Conservation (phyloP, 768 basidiomycete species). For the Filobasidium wieringae region DNA sequence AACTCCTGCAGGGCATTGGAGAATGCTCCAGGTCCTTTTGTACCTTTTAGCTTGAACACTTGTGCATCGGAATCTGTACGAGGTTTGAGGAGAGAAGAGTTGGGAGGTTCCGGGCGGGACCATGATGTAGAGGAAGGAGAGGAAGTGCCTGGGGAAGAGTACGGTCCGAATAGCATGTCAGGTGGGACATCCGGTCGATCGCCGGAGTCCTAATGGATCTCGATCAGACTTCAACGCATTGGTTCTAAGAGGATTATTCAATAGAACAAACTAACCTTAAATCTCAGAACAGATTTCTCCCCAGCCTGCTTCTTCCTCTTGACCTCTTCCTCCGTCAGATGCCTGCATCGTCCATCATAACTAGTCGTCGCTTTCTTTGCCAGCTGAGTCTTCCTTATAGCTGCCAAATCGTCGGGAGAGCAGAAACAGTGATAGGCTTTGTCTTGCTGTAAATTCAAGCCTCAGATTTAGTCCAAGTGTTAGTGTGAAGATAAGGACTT, state of each 20-base stretch:
- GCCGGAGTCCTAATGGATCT: not conserved
- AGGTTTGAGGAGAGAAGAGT: not conserved
- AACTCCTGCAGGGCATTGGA: slow-evolving; percentile 29
- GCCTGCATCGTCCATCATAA: slow-evolving; percentile 80
- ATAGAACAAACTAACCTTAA: slow-evolving; percentile 68
- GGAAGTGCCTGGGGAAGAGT: not conserved
- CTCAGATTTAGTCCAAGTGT: not conserved
- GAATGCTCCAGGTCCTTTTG: slow-evolving; percentile 1
- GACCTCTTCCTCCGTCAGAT: slow-evolving; percentile 76
- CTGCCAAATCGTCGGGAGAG: slow-evolving; percentile 55
- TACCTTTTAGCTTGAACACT: not conserved
- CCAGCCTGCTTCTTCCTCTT: slow-evolving; percentile 59
- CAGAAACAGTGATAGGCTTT: slow-evolving; percentile 96
- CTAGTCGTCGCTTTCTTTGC: slow-evolving; percentile 45
- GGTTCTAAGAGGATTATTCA: no score
- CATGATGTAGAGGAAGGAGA: not conserved
- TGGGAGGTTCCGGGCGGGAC: not conserved
- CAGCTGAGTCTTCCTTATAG: slow-evolving; percentile 62
- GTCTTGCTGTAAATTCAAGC: slow-evolving; percentile 51
- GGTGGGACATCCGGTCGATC: slow-evolving; percentile 1
- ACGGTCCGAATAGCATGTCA: slow-evolving; percentile 28
- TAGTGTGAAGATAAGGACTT: not conserved
- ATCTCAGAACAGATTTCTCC: slow-evolving; percentile 67
- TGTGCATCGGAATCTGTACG: not conserved
- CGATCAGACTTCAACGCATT: not conserved